Evolutionary conservation across 2,329 filamentous ascomycete genomes (phyloP), one percentile per base, ranked within the genome.

Genomic region (Pyrenophora graminea): DNA sequence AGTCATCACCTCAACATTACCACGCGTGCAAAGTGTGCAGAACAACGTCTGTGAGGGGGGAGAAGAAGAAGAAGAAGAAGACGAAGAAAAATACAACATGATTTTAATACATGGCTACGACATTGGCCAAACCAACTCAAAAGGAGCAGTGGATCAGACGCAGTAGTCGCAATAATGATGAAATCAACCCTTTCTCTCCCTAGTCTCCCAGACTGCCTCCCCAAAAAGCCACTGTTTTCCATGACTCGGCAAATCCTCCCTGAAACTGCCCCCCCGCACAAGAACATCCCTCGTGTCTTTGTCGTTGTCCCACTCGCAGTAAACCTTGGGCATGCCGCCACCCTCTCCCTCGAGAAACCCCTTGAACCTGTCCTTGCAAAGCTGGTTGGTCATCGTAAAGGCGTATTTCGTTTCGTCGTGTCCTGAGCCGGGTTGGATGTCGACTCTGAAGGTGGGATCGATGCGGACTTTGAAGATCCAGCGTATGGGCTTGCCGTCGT

Each of bases 401-500:
- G 6, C n/a, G 4, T 39, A 40, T 8, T 18, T 19, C 3, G 31
- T 8, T 10, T 15, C 17, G 25, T 17, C 19, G 19, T 5, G 19
- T 21, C 19, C 19, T 21, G 19, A 21, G 5, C 19, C 19, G 5
- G 19, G 19, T 3, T 21, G 3, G 19, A 21, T 21, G 19, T 5
- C 19, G 19, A 21, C 19, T 21, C 19, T 21, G 19, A 21, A 21
- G 19, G 19, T 21, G 19, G 19, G 5, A 21, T 49, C 32, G 37
- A 41, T 23, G 13, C 23, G 6, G 0, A 54, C 33, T 37, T 38
- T 33, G 33, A 36, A 54, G 6, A 54, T 25, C 47, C 51, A 54
- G 4, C 39, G 19, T 8, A 51, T 45, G 31, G 47, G 51, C 6
- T 43, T 46, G 3, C 12, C 3, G 42, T 50, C 40, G 15, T 33